Evolutionary conservation across 441 rosid species (phyloP), one percentile per base, ranked within the genome.

Genomic region (Populus trichocarpa): DNA sequence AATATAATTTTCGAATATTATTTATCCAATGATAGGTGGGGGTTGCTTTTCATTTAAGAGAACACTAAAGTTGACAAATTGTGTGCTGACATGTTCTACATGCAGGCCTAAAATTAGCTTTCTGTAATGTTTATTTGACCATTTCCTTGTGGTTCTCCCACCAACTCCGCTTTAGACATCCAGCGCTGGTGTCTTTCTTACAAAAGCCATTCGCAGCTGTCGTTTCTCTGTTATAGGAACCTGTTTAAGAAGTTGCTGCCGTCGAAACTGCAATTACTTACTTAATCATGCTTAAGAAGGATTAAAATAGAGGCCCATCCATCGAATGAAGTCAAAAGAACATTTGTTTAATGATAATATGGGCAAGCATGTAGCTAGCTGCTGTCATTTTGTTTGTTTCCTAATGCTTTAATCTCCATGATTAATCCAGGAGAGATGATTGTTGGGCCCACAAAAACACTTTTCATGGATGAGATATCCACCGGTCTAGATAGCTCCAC

Each of bases 401-500:
- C 20, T 74, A 10, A 4, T 35, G 5, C 4, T 36, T 40, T 14
- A 14, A 46, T 46, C 12, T 46, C 57, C 6, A 12, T 46, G 18
- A 46, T 79, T 4, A 73, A 63, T 63, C 23, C 81, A 92, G 99
- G 99, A 0, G 99, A 96, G 86, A 93, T 96, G 97, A 86, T 94
- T 22, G 99, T 96, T 22, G 98, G 99, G 2, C 99, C 99, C 3
- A 89, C 96, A 14, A 96, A 96, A 85, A 88, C 96, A 8, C 65
- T 96, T 42, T 93, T 87, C 80, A 94, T 96, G 99, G 99, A 96
- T 77, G 99, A 94, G 78, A 96, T 96, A 86, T 96, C 99, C 22
- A 96, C 98, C 0, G 99, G 97, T 11, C 87, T 96, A n/a, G 99
- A 96, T 79, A 96, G 98, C 71, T 96, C 97, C 70, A 92, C 99